Conservation (phyloP, 176 grass and related monocot genomes). For the Eleusine indica region DNA sequence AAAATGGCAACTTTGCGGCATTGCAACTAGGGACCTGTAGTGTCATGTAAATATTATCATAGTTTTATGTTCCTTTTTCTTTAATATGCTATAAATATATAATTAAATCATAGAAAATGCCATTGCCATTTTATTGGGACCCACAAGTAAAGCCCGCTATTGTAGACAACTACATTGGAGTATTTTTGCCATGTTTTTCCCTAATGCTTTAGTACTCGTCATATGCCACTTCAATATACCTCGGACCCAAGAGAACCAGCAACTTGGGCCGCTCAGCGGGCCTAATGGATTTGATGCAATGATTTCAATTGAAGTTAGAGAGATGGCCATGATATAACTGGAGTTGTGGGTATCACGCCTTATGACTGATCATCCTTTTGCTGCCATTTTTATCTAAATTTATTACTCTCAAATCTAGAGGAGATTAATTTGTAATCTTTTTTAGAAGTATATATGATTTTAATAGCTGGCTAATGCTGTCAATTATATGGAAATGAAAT, state of each 20-base stretch:
- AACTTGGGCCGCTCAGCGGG: not conserved
- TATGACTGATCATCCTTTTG: not conserved
- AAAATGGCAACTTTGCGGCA: no score
- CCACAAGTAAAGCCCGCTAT: no score
- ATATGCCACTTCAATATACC: not conserved
- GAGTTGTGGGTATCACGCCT: not conserved
- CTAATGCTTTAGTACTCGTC: not conserved
- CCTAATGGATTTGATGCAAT: not conserved
- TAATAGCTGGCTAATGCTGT: not conserved
- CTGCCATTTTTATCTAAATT: not conserved
- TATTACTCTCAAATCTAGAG: no score
- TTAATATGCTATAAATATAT: no score
- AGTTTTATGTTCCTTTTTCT: no score
- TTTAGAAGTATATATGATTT: not conserved
- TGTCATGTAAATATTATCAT: no score
- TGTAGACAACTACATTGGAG: not conserved
- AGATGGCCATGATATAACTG: not conserved
- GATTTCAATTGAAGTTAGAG: not conserved
- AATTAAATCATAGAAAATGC: no score
- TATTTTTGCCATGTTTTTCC: not conserved
- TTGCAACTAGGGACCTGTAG: no score
- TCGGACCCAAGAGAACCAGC: not conserved
- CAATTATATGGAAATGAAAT: not conserved
- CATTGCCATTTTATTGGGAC: no score
- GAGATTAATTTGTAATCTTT: no score